Percentiles rank a stretch among this genome's conserved stretches.
phyloP scores from a whole-genome alignment of 2,329 filamentous ascomycete genomes.

The Claviceps cyperi region DNA sequence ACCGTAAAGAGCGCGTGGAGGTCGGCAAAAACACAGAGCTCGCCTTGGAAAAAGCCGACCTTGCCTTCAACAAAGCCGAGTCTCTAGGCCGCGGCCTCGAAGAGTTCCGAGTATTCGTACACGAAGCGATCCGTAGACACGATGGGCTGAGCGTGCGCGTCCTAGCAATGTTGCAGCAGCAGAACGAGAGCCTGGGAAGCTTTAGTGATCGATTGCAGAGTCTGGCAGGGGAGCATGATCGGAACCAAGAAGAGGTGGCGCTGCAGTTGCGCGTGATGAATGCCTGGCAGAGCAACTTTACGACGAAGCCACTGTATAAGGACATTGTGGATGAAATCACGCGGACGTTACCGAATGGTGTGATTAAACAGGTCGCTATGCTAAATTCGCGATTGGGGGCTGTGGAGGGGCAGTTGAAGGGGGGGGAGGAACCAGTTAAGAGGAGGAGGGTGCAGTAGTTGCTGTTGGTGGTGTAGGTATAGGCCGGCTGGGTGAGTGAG shows the following conservation, averaged over 20 bases:
- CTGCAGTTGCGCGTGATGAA: constrained; percentile 26
- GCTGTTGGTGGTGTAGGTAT: neutral
- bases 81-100: constrained; percentile 2
- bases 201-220: neutral
- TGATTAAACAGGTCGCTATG: constrained; percentile 8
- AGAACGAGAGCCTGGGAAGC: neutral
- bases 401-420: constrained; percentile 8
- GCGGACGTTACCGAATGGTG: constrained; percentile 11
- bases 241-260: constrained; percentile 16
- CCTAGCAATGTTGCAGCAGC: neutral
- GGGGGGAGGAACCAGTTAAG: neutral
- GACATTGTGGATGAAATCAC: constrained; percentile 25
- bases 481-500: no score
- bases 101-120: neutral
- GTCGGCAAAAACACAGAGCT: neutral
- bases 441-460: neutral
- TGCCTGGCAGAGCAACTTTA: constrained; percentile 34
- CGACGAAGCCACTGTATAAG: constrained; percentile 25
- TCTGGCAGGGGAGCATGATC: neutral
- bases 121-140: neutral
- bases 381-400: constrained; percentile 9
- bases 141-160: neutral
- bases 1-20: constrained; percentile 3
- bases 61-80: constrained; percentile 3
- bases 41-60: no score